Conservation (phyloP, 2,329 filamentous ascomycete species). For the Aspergillus sp. region DNA sequence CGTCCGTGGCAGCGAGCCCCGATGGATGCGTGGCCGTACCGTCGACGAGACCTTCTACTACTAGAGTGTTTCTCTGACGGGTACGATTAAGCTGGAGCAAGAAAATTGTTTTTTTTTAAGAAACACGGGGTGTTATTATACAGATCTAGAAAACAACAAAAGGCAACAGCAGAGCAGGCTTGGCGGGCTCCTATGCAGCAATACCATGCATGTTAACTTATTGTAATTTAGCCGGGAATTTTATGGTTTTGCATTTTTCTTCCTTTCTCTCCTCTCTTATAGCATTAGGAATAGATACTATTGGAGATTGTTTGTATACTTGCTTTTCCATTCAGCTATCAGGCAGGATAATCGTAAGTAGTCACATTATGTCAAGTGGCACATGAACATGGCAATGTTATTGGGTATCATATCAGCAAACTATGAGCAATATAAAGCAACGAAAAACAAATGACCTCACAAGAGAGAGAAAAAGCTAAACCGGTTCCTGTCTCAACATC, state of each 20-base stretch:
- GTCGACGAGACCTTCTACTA: slow-evolving; percentile 91
- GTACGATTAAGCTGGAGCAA: not conserved
- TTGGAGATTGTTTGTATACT: slow-evolving; percentile 12
- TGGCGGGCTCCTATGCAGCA: slow-evolving; percentile 15
- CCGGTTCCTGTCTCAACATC: slow-evolving; percentile 38
- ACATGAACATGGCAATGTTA: slow-evolving; percentile 10
- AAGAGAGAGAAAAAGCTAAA: slow-evolving; percentile 16
- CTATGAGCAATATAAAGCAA: not conserved
- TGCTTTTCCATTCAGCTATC: not conserved
- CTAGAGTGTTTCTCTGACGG: slow-evolving; percentile 34
- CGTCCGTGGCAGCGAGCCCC: slow-evolving; percentile 80
- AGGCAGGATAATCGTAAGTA: too few species aligned
- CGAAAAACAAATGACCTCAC: slow-evolving; percentile 5
- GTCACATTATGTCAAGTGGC: not conserved
- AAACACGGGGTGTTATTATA: not conserved
- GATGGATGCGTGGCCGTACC: slow-evolving; percentile 82
- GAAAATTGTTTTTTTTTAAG: not conserved
- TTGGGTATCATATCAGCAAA: not conserved
- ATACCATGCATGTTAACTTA: slow-evolving; percentile 29
- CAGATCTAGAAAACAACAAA: not conserved
- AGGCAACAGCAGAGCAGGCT: slow-evolving; percentile 14
- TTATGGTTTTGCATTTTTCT: slow-evolving; percentile 27
- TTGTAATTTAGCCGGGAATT: slow-evolving; percentile 41
- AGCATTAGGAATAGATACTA: slow-evolving; percentile 25
- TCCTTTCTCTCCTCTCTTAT: slow-evolving; percentile 28